Evolutionary conservation across 2,329 filamentous ascomycete genomes (phyloP), one percentile per base, ranked within the genome.

Genomic region (Epichloe scottii): DNA sequence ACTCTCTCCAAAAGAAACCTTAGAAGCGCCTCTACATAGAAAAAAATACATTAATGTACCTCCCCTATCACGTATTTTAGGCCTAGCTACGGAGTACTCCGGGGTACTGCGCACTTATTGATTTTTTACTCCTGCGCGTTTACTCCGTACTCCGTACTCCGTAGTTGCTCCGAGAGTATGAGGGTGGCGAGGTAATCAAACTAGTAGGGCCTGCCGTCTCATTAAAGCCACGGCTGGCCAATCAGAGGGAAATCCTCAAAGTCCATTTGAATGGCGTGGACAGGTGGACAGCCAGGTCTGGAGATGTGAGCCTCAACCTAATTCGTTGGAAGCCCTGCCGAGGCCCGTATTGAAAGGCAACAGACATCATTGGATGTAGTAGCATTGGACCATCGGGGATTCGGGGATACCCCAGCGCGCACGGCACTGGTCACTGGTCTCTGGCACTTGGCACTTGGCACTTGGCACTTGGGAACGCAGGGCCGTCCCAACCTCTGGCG

Each of bases 151-250:
- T n/a, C n/a, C n/a, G n/a, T 30, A 30, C 26, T 30, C 26, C 26
- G 26, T 19, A 8, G 38, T 40, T n/a, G 39, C 17, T 17, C 19
- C n/a, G 10, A 19, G 17, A 7, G 15, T 10, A 3, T 12, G 39
- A 41, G 17, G 39, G 39, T 19, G 39, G 19, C 39, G n/a, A 41
- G 38, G 38, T 40, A 40, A 40, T 40, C 38, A 40, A 40, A 40
- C 38, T 19, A 17, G 6, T 26, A n/a, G n/a, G n/a, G n/a, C n/a
- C n/a, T n/a, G n/a, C 40, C 51, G 33, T 26, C 35, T 53, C 51
- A 53, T 53, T 30, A 53, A 50, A 53, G 46, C 39, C n/a, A 23
- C 43, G n/a, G 40, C 40, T 41, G 23, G 40, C 19, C 37, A 37
- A 30, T 11, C n/a, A 14, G 23, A 33, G 10, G 8, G 17, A 23